phyloP scores from a whole-genome alignment of 371 early-diverging fungal species.

The Mortierella sp. region DNA sequence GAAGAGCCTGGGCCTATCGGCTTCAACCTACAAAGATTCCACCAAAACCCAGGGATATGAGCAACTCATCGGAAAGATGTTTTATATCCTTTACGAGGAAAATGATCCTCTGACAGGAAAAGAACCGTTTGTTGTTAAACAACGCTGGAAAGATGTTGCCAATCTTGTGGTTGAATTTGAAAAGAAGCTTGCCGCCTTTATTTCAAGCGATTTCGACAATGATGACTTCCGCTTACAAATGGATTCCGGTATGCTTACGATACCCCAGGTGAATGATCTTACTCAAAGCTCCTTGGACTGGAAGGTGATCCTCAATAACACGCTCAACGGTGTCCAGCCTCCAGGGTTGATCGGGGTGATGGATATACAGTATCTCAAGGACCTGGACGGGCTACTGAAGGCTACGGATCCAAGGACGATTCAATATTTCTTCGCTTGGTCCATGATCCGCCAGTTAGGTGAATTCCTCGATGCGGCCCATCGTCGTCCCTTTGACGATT shows the following conservation, averaged over 20 bases:
- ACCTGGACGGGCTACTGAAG: conserved; percentile 51
- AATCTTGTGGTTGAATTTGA: conserved; percentile 30
- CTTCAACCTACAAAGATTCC: conserved; percentile 58
- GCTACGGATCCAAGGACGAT: conserved; percentile 46
- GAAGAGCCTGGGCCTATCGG: conserved; percentile 61
- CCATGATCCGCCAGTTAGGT: conserved; percentile 33
- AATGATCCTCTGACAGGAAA: neutral
- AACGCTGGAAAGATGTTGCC: conserved; percentile 16
- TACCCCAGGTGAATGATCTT: conserved; percentile 43
- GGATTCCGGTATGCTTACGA: conserved; percentile 54
- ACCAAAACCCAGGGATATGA: conserved; percentile 14
- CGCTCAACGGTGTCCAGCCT: conserved; percentile 36
- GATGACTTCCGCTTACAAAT: too few species aligned
- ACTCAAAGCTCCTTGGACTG: conserved; percentile 62
- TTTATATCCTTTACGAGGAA: conserved; percentile 6
- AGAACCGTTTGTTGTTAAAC: neutral
- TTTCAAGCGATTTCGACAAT: too few species aligned
- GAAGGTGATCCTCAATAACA: conserved; percentile 53
- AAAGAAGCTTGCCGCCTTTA: neutral
- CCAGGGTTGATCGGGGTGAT: conserved; percentile 50
- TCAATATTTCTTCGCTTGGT: conserved; percentile 61
- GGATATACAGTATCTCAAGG: conserved; percentile 53
- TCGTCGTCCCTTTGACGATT: conserved; percentile 41
- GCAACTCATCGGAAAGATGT: conserved; percentile 15
- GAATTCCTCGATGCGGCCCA: conserved; percentile 37